Conservation (phyloP, 495 filamentous ascomycete species). For the Daldinia loculata region DNA sequence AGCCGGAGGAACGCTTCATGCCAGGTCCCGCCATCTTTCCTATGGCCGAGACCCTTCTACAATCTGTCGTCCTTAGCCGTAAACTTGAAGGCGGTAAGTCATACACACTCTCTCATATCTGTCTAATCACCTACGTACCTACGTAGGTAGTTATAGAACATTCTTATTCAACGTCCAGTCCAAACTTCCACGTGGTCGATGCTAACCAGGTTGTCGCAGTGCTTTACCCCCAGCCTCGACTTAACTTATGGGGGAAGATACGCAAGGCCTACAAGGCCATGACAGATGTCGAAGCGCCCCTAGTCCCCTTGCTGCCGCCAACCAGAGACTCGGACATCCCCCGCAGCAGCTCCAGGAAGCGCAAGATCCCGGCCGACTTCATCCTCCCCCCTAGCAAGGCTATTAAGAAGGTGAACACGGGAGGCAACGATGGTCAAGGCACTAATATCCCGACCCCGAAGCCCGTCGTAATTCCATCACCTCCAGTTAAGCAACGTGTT, state of each 20-base stretch:
- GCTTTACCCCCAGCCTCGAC: constrained; percentile 11
- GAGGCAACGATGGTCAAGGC: background rate
- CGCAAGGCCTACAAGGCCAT: constrained; percentile 4
- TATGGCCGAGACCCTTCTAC: constrained; percentile 44
- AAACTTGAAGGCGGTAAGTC: constrained; percentile 37
- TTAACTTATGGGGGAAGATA: constrained; percentile 4
- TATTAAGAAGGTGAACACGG: background rate
- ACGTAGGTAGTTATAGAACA: no score
- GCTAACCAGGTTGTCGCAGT: constrained; percentile 11
- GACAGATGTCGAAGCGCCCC: background rate
- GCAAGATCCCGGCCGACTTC: constrained; percentile 41
- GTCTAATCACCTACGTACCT: no score
- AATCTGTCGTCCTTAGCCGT: constrained; percentile 33
- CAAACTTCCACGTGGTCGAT: background rate
- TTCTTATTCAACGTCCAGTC: no score
- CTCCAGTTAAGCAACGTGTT: background rate
- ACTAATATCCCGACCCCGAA: background rate
- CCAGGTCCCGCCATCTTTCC: constrained; percentile 45
- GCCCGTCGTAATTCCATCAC: background rate
- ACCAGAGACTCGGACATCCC: constrained; percentile 21
- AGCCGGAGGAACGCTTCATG: constrained; percentile 22
- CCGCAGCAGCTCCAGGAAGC: constrained; percentile 43
- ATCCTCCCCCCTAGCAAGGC: constrained; percentile 5
- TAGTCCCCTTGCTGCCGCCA: constrained; percentile 36
- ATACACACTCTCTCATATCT: background rate